These are phyloP conservation scores for Nothophytophthora sp. DNA, from an alignment of 352 stramenopile genomes.

Conservation along the genomic window DNA sequence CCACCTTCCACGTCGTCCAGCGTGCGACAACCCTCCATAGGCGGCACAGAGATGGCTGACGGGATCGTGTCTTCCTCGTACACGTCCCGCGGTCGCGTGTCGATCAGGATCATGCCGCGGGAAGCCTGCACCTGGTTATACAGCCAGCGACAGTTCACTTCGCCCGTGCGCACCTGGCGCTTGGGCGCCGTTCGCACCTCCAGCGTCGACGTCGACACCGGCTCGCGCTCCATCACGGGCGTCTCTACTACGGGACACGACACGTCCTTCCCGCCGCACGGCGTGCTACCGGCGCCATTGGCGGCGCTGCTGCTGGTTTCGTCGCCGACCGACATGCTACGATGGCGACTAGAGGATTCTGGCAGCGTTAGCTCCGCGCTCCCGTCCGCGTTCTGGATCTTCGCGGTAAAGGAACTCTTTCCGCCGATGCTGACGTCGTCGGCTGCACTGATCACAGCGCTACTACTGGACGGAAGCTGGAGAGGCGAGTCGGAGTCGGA, in stretches of 20 bases:
- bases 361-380: too few species aligned
- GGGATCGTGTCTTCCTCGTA: slow-evolving; percentile 47
- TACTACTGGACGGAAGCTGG: too few species aligned
- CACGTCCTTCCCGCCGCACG: slow-evolving; percentile 14
- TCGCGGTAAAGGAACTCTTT: too few species aligned
- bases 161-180: slow-evolving; percentile 17
- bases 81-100: slow-evolving; percentile 35
- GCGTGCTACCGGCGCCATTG: slow-evolving; percentile 5
- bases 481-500: too few species aligned
- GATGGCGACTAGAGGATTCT: too few species aligned
- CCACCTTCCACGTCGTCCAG: slow-evolving; percentile 21
- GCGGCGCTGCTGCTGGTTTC: slow-evolving; percentile 19
- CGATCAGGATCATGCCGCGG: slow-evolving; percentile 63
- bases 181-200: slow-evolving; percentile 15
- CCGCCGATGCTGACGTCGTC: too few species aligned
- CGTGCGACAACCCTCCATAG: slow-evolving; percentile 5
- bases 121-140: slow-evolving; percentile 79
- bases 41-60: slow-evolving; percentile 53
- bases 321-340: slow-evolving; percentile 41
- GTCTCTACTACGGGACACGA: too few species aligned
- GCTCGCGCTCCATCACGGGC: slow-evolving; percentile 7
- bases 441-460: too few species aligned
- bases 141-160: slow-evolving; percentile 62
- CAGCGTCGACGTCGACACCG: slow-evolving; percentile 11
- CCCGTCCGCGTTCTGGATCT: too few species aligned